These are phyloP conservation scores for Solanum sejunctum DNA, from an alignment of 257 asterid species.

Conservation along the genomic window DNA sequence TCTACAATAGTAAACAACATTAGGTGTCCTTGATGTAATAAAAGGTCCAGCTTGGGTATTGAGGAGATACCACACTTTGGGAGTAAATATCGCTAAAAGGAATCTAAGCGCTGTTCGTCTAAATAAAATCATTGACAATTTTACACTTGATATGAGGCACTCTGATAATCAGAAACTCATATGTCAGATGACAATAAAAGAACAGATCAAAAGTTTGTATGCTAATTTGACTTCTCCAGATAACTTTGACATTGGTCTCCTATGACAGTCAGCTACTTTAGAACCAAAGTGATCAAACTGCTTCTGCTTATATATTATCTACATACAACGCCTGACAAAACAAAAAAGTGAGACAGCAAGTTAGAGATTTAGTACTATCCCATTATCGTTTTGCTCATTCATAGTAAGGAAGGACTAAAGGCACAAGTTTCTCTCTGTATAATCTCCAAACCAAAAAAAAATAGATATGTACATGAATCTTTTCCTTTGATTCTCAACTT, in stretches of 20 bases:
- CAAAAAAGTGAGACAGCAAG: no score
- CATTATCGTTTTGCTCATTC: not conserved
- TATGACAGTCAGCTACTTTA: not conserved
- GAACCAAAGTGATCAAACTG: not conserved
- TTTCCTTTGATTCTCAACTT: not conserved
- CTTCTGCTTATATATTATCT: not conserved
- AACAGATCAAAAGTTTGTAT: not conserved
- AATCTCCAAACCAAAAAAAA: not conserved
- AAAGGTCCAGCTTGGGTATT: not conserved
- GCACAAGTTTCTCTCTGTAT: not conserved
- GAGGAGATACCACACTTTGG: not conserved
- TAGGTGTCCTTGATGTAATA: not conserved
- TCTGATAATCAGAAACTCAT: not conserved
- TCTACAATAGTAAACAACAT: not conserved
- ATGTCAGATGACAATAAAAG: not conserved
- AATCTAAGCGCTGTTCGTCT: not conserved
- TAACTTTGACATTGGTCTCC: not conserved
- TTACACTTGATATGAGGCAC: not conserved
- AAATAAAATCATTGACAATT: not conserved
- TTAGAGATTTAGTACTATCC: not conserved
- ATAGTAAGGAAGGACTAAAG: not conserved
- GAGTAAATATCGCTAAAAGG: not conserved
- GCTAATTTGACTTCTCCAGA: not conserved
- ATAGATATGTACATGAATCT: not conserved
- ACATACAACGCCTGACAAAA: not conserved